Base-by-base conservation (phyloP, 257 asterid species). In the Phtheirospermum japonicum region DNA sequence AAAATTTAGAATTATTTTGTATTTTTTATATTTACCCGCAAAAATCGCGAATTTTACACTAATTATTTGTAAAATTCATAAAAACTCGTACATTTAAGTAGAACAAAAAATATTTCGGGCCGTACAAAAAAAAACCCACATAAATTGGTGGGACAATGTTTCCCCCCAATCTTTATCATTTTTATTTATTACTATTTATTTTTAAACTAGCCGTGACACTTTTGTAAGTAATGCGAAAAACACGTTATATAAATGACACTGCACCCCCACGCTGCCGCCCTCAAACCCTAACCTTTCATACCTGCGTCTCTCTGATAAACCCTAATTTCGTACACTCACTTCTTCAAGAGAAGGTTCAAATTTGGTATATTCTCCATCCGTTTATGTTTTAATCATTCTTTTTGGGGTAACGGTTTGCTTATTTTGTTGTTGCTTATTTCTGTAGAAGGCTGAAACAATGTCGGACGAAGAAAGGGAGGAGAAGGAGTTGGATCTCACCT, bases 381-480 rank as follows among this genome's bases (percentile, higher is more conserved):
- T 23, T 32, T n/a, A 8, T 52, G 40, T 10, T 39, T 62, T 9
- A 31, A 42, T 16, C 26, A 6, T 31, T 28, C 11, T 42, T 32
- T 49, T 56, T 49, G 30, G 56, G 37, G 61, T n/a, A 13, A 10
- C 19, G 28, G 28, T 45, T 45, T 45, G 4, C 3, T 46, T 40
- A 2, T 16, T 56, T 52, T 68, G 64, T 39, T 56, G 18, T 18
- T 42, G 61, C 37, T 34, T 55, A 4, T 39, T 42, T 32, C 32
- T 69, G 65, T 66, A 63, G 68, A 58, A 75, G 84, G 60, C 59
- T 32, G 73, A 53, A 68, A 78, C 64, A 63, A 85, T 86, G 95
- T 88, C 98, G 71, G 98, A 91, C 61, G 98, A 91, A 40, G 96
- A 88, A 72, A 76, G 96, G 59, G 98, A 88, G 70, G 98, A 91